Base-by-base conservation (phyloP, 805 yeast species). In the Ogataea henricii region DNA sequence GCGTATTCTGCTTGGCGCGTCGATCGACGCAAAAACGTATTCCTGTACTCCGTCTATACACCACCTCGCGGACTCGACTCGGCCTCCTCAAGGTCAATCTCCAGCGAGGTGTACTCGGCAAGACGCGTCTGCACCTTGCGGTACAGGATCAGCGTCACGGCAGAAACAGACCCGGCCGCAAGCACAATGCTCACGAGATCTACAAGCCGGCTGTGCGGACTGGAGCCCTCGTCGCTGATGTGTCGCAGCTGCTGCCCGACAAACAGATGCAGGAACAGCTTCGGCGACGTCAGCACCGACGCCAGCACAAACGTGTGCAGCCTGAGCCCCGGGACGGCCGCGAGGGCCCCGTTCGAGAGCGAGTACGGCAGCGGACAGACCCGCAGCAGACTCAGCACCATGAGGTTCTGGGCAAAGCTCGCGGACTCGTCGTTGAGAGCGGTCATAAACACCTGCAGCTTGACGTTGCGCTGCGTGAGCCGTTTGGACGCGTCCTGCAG, bases 281-380 rank as follows among this genome's bases (percentile, higher is more conserved):
- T 94, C 6, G 98, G 98, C 0, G 96, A 81, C 1, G 96, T 82
- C 27, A 89, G 64, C 0, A 81, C 54, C 20, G 90, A 84, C 0
- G 97, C 96, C 26, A 83, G 60, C 2, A 83, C 70, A 64, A 86
- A 92, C 21, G 82, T 81, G 35, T 66, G 51, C 1, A 83, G 68
- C 0, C 84, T 72, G 10, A 92, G 74, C 14, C 88, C 86, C 0
- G 95, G 96, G 12, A 92, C 79, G 1, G 95, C 85, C 8, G 96
- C 94, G 55, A 94, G 73, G 0, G 96, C 97, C 3, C 97, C 97
- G 60, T 92, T 92, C 0, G 94, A 85, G 26, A 92, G 70, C 2
- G 97, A 89, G 63, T 90, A 94, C 0, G 98, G 98, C 58, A 92
- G 77, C 0, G 99, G 99, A 57, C 97, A 89, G 48, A 92, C 66